Conservation (phyloP, 1,139 yeast species). For the Candida frijolesensis region DNA sequence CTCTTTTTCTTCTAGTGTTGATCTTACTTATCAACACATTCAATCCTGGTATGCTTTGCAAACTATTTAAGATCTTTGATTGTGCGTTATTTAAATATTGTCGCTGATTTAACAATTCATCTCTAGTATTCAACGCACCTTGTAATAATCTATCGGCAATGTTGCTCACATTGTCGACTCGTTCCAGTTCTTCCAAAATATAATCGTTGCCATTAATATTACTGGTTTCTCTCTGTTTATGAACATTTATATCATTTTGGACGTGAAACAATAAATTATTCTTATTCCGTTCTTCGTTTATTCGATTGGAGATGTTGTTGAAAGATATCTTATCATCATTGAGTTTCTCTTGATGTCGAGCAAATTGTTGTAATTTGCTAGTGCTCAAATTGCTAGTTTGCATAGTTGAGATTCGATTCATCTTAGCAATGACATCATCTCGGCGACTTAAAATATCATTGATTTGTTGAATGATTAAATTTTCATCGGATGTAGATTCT, state of each 20-base stretch:
- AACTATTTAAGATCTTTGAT: slow-evolving; percentile 58
- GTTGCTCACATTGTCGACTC: slow-evolving; percentile 73
- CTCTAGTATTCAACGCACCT: slow-evolving; percentile 89
- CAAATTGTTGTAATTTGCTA: slow-evolving; percentile 77
- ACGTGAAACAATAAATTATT: slow-evolving; percentile 74
- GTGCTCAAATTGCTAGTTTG: slow-evolving; percentile 51
- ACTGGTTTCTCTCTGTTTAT: slow-evolving; percentile 36
- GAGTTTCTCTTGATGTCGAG: slow-evolving; percentile 78
- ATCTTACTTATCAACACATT: slow-evolving; percentile 76
- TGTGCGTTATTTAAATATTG: slow-evolving; percentile 65
- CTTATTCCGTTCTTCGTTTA: slow-evolving; percentile 75
- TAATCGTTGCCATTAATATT: slow-evolving; percentile 52
- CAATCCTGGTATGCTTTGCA: slow-evolving; percentile 79
- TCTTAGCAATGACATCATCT: slow-evolving; percentile 31
- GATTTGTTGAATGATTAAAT: slow-evolving; percentile 56
- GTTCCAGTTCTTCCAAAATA: slow-evolving; percentile 71
- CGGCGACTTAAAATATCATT: slow-evolving; percentile 36
- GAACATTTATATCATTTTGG: slow-evolving; percentile 71
- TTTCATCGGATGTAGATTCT: slow-evolving; percentile 64
- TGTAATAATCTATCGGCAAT: slow-evolving; percentile 78
- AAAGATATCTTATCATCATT: slow-evolving; percentile 71
- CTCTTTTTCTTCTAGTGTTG: slow-evolving; percentile 86
- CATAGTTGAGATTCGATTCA: slow-evolving; percentile 29
- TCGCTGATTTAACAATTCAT: slow-evolving; percentile 76
- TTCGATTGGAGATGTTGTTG: slow-evolving; percentile 56